Percentiles rank a stretch among this genome's conserved stretches.
Evolutionary conservation across 805 yeast species (phyloP).

Genomic region (Teunomyces aglyptinius): DNA sequence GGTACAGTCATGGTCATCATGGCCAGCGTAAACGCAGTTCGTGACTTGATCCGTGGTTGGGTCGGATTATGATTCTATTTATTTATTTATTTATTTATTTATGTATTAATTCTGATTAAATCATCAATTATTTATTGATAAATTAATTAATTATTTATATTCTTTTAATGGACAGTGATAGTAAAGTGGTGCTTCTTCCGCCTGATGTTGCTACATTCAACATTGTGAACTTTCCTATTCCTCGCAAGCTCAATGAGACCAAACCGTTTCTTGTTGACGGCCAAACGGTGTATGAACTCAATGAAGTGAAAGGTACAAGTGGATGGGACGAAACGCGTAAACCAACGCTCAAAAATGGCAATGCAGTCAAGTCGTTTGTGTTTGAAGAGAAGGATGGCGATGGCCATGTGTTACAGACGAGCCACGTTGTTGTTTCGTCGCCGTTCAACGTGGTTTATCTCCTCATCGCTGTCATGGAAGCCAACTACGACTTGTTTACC

Average conservation of each 20-base stretch:
- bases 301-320: slow-evolving; percentile 36
- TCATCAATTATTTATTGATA: too few species aligned
- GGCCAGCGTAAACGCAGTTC: slow-evolving; percentile 51
- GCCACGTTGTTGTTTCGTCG: slow-evolving; percentile 40
- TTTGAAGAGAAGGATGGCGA: slow-evolving; percentile 14
- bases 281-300: slow-evolving; percentile 36
- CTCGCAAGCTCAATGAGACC: not conserved
- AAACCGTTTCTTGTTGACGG: slow-evolving; percentile 8
- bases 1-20: slow-evolving; percentile 73
- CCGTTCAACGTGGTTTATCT: slow-evolving; percentile 40
- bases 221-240: slow-evolving; percentile 4
- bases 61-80: slow-evolving; percentile 36
- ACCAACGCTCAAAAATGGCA: slow-evolving; percentile 17
- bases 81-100: not conserved
- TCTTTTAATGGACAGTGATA: not conserved
- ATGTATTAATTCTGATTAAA: not conserved
- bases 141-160: not conserved
- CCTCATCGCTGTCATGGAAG: slow-evolving; percentile 35
- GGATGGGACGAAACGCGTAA: slow-evolving; percentile 26
- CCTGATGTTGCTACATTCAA: not conserved
- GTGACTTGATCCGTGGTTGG: slow-evolving; percentile 41
- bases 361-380: slow-evolving; percentile 43
- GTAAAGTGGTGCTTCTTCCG: slow-evolving; percentile 5
- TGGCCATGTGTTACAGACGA: slow-evolving; percentile 42
- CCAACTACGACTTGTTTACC: slow-evolving; percentile 21